Evolutionary conservation across 2,329 filamentous ascomycete genomes (phyloP).

Genomic region (Teratosphaeriaceae sp.): DNA sequence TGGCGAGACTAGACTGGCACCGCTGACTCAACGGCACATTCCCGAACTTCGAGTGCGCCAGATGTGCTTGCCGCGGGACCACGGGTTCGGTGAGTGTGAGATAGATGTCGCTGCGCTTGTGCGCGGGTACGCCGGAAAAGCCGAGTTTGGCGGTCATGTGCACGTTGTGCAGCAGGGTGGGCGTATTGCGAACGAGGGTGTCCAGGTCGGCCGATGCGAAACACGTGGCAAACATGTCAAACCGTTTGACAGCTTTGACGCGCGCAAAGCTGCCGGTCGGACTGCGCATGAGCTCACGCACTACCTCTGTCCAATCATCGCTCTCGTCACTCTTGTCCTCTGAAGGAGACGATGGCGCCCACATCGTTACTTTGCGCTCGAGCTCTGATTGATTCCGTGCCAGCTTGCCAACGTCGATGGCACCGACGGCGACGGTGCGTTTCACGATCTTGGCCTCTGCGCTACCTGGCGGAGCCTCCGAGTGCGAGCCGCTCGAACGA

Average conservation of each 20-base stretch:
- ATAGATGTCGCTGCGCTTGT: slow-evolving; percentile 89
- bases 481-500: slow-evolving; percentile 12
- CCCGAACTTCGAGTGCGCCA: slow-evolving; percentile 69
- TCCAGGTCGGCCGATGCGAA: slow-evolving; percentile 76
- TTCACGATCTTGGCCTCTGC: slow-evolving; percentile 49
- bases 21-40: slow-evolving; percentile 63
- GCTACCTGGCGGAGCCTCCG: slow-evolving; percentile 7
- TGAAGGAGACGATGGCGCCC: slow-evolving; percentile 53
- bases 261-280: slow-evolving; percentile 58
- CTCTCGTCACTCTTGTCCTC: slow-evolving; percentile 53
- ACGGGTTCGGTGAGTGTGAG: slow-evolving; percentile 73
- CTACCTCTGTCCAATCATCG: slow-evolving; percentile 66
- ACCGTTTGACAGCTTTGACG: slow-evolving; percentile 55
- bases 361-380: slow-evolving; percentile 54
- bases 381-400: slow-evolving; percentile 19
- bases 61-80: slow-evolving; percentile 60
- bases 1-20: slow-evolving; percentile 54
- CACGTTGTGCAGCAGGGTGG: slow-evolving; percentile 77
- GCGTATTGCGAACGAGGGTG: slow-evolving; percentile 73
- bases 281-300: slow-evolving; percentile 67
- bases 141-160: slow-evolving; percentile 81
- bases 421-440: slow-evolving; percentile 68
- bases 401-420: slow-evolving; percentile 61
- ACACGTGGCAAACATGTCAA: slow-evolving; percentile 72
- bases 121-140: slow-evolving; percentile 85